Conservation (phyloP, 176 grass and related monocot species). For the Oryza brachyantha region DNA sequence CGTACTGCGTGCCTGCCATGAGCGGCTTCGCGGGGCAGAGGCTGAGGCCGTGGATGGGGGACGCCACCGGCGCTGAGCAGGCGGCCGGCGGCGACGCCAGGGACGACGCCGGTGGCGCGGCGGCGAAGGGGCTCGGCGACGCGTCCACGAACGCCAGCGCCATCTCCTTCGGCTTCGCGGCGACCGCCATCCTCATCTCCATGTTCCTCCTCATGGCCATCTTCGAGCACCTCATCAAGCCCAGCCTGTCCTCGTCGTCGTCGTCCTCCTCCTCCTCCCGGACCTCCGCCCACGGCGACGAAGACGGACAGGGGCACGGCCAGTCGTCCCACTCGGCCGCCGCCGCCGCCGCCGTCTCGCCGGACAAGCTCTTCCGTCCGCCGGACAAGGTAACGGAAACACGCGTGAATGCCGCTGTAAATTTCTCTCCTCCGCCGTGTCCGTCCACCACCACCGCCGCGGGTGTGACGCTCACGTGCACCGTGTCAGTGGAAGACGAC, state of each 20-base stretch:
- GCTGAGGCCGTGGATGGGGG: slow-evolving; percentile 56
- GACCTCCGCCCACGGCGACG: not conserved
- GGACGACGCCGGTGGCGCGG: slow-evolving; percentile 21
- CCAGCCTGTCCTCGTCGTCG: slow-evolving; percentile 25
- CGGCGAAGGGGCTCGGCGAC: slow-evolving; percentile 39
- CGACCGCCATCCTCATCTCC: slow-evolving; percentile 83
- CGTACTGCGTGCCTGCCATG: slow-evolving; percentile 43
- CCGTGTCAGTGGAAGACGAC: not conserved
- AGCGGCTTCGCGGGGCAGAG: slow-evolving; percentile 52
- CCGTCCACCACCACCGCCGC: no score
- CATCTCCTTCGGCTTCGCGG: slow-evolving; percentile 98
- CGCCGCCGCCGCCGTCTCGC: slow-evolving; percentile 6
- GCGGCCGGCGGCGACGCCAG: slow-evolving; percentile 10
- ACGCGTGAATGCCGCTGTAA: slow-evolving; percentile 5
- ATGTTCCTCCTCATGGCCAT: slow-evolving; percentile 99
- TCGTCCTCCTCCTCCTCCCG: slow-evolving; percentile 31
- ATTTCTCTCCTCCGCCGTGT: not conserved
- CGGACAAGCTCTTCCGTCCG: slow-evolving; percentile 46
- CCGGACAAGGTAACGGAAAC: slow-evolving; percentile 28
- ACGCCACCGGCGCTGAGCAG: slow-evolving; percentile 28
- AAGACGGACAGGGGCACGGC: not conserved
- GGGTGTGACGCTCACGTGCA: slow-evolving; percentile 29
- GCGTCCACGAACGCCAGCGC: slow-evolving; percentile 75
- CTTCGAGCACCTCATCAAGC: slow-evolving; percentile 98
- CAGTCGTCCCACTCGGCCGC: not conserved